Percentiles rank a stretch among this genome's conserved stretches.
Evolutionary conservation across 164 flowering plant genomes (phyloP).

Genomic region (Macadamia tetraphylla): DNA sequence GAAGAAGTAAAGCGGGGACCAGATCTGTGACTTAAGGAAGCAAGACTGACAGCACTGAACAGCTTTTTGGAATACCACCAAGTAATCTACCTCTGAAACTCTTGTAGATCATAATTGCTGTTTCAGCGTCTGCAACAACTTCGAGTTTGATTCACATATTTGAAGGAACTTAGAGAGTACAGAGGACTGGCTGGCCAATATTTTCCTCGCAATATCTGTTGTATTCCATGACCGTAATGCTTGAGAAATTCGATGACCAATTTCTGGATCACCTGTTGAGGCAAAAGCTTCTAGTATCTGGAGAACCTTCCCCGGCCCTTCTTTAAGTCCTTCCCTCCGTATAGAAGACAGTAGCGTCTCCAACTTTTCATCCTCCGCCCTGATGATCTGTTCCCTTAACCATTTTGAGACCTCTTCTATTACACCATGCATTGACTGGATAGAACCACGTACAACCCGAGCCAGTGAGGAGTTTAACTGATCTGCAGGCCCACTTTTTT

Average conservation of each 20-base stretch:
- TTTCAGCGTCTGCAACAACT: conserved; percentile 35
- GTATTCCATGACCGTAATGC: conserved; percentile 53
- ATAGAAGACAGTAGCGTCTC: conserved; percentile 39
- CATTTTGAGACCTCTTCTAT: conserved; percentile 49
- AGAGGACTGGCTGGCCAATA: conserved; percentile 32
- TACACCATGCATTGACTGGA: conserved; percentile 28
- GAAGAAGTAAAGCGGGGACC: not conserved
- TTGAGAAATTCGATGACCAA: conserved; percentile 39
- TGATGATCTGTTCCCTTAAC: conserved; percentile 39
- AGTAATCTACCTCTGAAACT: not conserved
- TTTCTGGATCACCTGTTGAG: conserved; percentile 29
- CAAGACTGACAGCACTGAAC: not conserved
- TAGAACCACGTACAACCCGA: conserved; percentile 36
- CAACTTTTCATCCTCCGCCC: conserved; percentile 37
- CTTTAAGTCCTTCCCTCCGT: conserved; percentile 20
- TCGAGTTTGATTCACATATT: conserved; percentile 55
- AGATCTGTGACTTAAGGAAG: not conserved
- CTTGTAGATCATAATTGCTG: conserved; percentile 26
- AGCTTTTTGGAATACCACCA: not conserved
- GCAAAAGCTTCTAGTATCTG: conserved; percentile 30
- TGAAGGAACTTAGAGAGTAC: conserved; percentile 38
- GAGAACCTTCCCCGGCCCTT: conserved; percentile 62
- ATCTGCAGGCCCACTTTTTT: conserved; percentile 52
- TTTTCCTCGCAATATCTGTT: conserved; percentile 47
- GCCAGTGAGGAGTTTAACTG: conserved; percentile 28